phyloP scores from a whole-genome alignment of 441 rosid genomes.

The Raphanus hybrid region DNA sequence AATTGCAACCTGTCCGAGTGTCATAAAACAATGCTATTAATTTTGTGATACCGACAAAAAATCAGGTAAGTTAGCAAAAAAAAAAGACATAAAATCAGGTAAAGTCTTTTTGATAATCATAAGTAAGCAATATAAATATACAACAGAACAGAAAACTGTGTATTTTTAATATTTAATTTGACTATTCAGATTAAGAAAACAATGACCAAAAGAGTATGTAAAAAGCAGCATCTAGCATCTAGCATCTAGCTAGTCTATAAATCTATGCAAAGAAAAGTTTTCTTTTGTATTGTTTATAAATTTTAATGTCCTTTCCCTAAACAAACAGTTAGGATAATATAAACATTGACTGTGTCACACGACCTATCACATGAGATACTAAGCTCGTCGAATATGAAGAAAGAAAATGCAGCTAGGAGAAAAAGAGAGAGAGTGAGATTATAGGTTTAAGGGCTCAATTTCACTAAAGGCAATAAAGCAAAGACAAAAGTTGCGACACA shows the following conservation, averaged over 20 bases:
- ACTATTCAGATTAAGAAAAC: background rate
- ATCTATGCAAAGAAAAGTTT: constrained; percentile 18
- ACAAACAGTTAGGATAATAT: constrained; percentile 19
- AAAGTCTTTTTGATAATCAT: background rate
- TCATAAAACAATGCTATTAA: background rate
- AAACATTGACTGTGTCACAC: constrained; percentile 29
- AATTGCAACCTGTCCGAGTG: background rate
- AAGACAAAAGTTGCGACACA: constrained; percentile 10
- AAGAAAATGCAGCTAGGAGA: background rate
- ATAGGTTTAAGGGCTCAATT: background rate
- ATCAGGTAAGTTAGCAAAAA: too few relatives aligned
- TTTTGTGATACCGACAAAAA: constrained; percentile 5
- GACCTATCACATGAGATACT: constrained; percentile 19
- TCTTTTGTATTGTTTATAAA: constrained; percentile 28
- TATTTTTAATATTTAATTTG: background rate
- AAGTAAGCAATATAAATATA: background rate
- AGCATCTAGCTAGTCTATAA: background rate
- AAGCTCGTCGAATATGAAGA: background rate
- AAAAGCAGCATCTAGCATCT: constrained; percentile 4
- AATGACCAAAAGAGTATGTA: background rate
- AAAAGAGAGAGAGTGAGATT: background rate
- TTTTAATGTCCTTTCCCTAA: background rate
- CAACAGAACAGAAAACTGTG: background rate
- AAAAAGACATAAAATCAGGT: background rate
- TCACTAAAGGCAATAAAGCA: constrained; percentile 11